Evolutionary conservation across 345 rosid genomes (phyloP), one percentile per base, ranked within the genome.

Genomic region (Cardamine resedifolia): DNA sequence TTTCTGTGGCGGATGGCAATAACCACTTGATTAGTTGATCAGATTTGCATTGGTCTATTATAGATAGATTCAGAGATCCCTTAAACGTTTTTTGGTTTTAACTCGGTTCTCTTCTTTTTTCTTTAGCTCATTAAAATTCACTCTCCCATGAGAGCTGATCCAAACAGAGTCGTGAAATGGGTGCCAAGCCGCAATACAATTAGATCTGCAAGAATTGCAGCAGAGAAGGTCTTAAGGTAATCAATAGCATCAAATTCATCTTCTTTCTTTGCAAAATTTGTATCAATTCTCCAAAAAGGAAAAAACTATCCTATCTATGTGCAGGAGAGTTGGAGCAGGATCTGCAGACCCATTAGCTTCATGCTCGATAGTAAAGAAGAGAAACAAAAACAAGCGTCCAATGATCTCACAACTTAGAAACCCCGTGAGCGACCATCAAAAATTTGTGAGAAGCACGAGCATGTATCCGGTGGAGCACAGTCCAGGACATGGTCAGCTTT

Each of bases 71-170:
- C n/a, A n/a, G n/a, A n/a, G n/a, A n/a, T n/a, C n/a, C n/a, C n/a
- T n/a, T n/a, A n/a, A n/a, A n/a, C n/a, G n/a, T n/a, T n/a, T n/a
- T n/a, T n/a, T n/a, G n/a, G n/a, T n/a, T n/a, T n/a, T n/a, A n/a
- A n/a, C n/a, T n/a, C n/a, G 30, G 50, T 68, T 68, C 43, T 66
- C 39, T 78, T 49, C 3, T 23, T 23, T 2, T 23, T 62, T 64
- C 15, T 77, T 58, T 39, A 95, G 99, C 97, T 95, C 56, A 80
- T 92, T 64, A 95, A 88, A 83, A 96, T 92, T 55, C 98, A 92
- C 83, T 96, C 99, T 65, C 98, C 98, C 26, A 83, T 92, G 95
- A 82, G 97, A 70, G 80, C 90, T 80, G 88, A 88, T 82, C 90
- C 83, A 14, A 76, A 83, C 79, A 87, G 90, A 43, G 77, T 81